Base-by-base conservation (phyloP, 768 basidiomycete species). In the Leucocoprinus leucothites region DNA sequence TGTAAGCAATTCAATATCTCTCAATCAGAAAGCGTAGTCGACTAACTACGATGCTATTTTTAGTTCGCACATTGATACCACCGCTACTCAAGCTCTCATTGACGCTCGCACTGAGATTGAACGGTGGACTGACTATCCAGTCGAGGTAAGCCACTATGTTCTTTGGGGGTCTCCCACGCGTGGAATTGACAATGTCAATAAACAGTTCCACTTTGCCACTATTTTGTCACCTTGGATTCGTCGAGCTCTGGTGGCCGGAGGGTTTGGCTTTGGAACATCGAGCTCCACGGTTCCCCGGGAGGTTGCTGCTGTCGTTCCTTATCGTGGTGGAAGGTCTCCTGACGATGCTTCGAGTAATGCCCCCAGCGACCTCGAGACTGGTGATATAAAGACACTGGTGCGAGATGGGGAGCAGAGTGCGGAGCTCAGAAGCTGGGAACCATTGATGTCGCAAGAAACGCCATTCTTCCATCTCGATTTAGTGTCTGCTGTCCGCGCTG, bases 381-480 rank as follows among this genome's bases (percentile, higher is more conserved):
- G 59, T 28, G 61, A 65, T 36, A 57, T 60, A 25, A 63, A 60
- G 18, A 60, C 57, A 48, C 57, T 13, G 26, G 40, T 42, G 47
- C 51, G 56, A 43, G 22, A 42, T 48, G 45, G 42, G 50, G 58
- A 18, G 25, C 56, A 44, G 53, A 35, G 40, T 44, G 56, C 53
- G 40, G 59, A 45, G 6, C 1, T 34, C 13, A 56, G 50, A 25
- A 26, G 34, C 38, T 68, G 66, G 50, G 74, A 64, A 16, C 70
- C 79, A 14, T 63, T 87, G 38, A 65, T 85, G 26, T 67, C 76
- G 1, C 59, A 74, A 8, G 77, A 80, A 36, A 92, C 89, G 6
- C 90, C 90, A 8, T 91, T 85, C 78, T 96, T 98, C 87, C 96
- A 98, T 73, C 75, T 97, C 60, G 94, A 96, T 67, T 72, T 98